Conservation (phyloP, 1,139 yeast genomes). For the Zygoascus meyerae region DNA sequence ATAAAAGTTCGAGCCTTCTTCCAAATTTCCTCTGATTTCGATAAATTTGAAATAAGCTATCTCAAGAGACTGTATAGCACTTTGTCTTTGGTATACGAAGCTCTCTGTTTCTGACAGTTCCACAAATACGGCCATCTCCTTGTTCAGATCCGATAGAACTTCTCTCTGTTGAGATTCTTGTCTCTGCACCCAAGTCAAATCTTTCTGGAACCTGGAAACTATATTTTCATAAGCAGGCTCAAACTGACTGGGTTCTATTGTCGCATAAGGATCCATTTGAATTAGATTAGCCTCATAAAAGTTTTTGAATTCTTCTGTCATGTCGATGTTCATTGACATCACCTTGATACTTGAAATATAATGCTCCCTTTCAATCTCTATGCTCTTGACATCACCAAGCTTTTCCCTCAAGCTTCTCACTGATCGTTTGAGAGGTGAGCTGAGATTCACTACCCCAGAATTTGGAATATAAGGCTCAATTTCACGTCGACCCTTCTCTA, state of each 20-base stretch:
- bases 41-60: constrained; percentile 47
- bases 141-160: constrained; percentile 43
- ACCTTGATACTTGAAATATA: constrained; percentile 27
- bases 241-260: constrained; percentile 28
- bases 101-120: constrained; percentile 29
- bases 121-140: constrained; percentile 38
- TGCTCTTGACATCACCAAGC: constrained; percentile 29
- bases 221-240: constrained; percentile 29
- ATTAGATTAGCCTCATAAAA: constrained; percentile 17
- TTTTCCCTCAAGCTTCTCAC: constrained; percentile 43
- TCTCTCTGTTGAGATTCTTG: constrained; percentile 41
- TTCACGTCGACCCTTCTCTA: constrained; percentile 40
- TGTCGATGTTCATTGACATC: constrained; percentile 27
- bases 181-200: constrained; percentile 37
- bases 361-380: constrained; percentile 23
- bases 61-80: constrained; percentile 51
- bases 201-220: constrained; percentile 37
- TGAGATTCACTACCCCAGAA: constrained; percentile 40
- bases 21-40: constrained; percentile 54
- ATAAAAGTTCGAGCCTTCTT: constrained; percentile 69
- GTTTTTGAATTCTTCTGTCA: constrained; percentile 26
- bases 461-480: constrained; percentile 49
- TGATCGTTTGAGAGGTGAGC: constrained; percentile 37
- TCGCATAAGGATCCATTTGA: constrained; percentile 21
- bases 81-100: constrained; percentile 39